phyloP scores from a whole-genome alignment of 257 asterid species.

The Linderniella brevidens region DNA sequence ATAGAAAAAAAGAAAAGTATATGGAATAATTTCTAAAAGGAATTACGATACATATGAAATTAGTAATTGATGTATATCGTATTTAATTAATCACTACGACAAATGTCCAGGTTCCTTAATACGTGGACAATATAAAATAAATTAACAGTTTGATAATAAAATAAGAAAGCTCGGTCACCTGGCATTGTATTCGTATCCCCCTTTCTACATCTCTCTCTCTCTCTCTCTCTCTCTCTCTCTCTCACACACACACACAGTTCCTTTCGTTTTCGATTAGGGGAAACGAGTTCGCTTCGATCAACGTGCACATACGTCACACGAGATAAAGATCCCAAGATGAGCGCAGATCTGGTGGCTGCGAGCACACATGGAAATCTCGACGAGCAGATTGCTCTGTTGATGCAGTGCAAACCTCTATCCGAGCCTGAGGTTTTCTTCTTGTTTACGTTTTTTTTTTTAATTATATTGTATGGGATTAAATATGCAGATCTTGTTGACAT shows the following conservation, averaged over 20 bases:
- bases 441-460: slow-evolving; percentile 3
- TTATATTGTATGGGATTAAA: background rate
- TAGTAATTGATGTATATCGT: no score
- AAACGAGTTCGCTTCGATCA: slow-evolving; percentile 9
- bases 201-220: slow-evolving; percentile 9
- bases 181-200: slow-evolving; percentile 13
- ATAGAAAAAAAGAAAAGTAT: no score
- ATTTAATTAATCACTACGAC: no score
- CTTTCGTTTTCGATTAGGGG: slow-evolving; percentile 10
- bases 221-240: slow-evolving; percentile 2
- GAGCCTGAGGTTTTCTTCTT: slow-evolving; percentile 57
- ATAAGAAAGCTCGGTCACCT: slow-evolving; percentile 10
- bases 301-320: slow-evolving; percentile 14
- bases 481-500: slow-evolving; percentile 19
- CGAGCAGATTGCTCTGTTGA: slow-evolving; percentile 82
- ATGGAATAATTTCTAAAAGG: no score
- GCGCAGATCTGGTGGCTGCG: slow-evolving; percentile 65
- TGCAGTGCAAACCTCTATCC: slow-evolving; percentile 95
- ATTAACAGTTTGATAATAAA: no score
- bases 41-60: no score
- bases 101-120: no score
- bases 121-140: no score
- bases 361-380: slow-evolving; percentile 74
- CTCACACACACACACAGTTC: slow-evolving; percentile 9
- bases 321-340: slow-evolving; percentile 29